phyloP scores from a whole-genome alignment of 495 filamentous ascomycete species.

The Trichoderma erinaceum region DNA sequence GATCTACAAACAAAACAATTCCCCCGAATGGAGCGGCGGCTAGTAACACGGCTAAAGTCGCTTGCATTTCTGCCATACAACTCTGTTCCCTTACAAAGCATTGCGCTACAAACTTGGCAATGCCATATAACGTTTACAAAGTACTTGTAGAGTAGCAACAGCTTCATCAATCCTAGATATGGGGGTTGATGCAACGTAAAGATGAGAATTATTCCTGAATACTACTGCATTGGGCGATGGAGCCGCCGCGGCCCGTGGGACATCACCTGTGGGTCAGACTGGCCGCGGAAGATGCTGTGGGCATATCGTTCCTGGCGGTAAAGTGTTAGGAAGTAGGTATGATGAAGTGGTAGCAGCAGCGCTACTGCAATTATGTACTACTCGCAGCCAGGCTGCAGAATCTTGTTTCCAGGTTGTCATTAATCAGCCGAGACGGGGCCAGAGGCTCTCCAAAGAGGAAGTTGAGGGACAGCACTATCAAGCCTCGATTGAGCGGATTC shows the following conservation, averaged over 20 bases:
- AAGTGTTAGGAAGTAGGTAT: no score
- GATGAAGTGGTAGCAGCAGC: no score
- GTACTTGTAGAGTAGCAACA: no score
- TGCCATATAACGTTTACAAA: not conserved
- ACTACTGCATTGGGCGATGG: not conserved
- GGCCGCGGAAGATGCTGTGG: no score
- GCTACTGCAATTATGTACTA: no score
- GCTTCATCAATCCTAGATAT: no score
- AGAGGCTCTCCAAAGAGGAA: not conserved
- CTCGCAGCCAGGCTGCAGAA: not conserved
- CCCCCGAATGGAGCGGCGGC: not conserved
- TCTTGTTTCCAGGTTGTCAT: not conserved
- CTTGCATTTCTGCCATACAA: not conserved
- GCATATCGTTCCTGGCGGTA: no score
- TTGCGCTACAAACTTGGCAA: not conserved
- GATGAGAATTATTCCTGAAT: not conserved
- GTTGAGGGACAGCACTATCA: not conserved
- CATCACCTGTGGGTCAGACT: not conserved
- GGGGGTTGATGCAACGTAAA: not conserved
- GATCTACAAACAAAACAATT: not conserved
- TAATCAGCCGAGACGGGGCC: not conserved
- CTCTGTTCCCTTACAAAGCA: not conserved
- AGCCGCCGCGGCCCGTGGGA: not conserved
- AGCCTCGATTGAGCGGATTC: slow-evolving; percentile 7
- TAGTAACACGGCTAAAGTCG: slow-evolving; percentile 9